Evolutionary conservation across 345 rosid genomes (phyloP), one percentile per base, ranked within the genome.

Genomic region (Salix brachista): DNA sequence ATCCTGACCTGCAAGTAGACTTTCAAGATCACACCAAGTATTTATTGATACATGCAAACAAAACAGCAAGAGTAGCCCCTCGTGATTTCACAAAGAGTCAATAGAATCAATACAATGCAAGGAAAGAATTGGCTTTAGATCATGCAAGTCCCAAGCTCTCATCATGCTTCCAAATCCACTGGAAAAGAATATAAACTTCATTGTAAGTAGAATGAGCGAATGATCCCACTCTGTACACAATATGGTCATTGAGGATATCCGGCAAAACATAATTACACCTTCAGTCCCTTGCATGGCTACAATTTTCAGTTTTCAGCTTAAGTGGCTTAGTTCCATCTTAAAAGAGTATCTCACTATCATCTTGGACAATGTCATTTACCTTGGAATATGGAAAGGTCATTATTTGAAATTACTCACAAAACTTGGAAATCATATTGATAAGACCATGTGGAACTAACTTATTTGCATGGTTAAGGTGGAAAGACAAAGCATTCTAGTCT

Each of bases 1-100:
- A 85, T 69, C 89, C 88, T 18, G 87, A 73, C 68, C 91, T 88
- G 87, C 78, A 81, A 67, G 70, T 78, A 65, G 44, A 66, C 56
- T 66, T 48, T 69, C 73, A 32, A 23, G 30, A 58, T 58, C 12
- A 23, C 25, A 58, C 14, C 16, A 11, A 23, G 12, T 23, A 58
- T 23, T 58, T 25, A 11, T 58, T 58, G 64, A n/a, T 23, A 23
- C 2, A 3, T 58, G 28, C 64, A 58, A 23, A 58, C 64, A 58
- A 58, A 23, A 58, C 62, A 58, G 28, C 4, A 58, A n/a, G 62
- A 1, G 64, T 23, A 10, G 11, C 14, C 11, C 64, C 64, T 58
- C 26, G 23, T 23, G 64, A 1, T 41, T 69, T 41, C 62, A 60
- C 28, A 39, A 41, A 36, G 60, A 25, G 21, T 62, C 54, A 26